phyloP scores from a whole-genome alignment of 768 basidiomycete genomes.

The Mycena rebaudengoi region DNA sequence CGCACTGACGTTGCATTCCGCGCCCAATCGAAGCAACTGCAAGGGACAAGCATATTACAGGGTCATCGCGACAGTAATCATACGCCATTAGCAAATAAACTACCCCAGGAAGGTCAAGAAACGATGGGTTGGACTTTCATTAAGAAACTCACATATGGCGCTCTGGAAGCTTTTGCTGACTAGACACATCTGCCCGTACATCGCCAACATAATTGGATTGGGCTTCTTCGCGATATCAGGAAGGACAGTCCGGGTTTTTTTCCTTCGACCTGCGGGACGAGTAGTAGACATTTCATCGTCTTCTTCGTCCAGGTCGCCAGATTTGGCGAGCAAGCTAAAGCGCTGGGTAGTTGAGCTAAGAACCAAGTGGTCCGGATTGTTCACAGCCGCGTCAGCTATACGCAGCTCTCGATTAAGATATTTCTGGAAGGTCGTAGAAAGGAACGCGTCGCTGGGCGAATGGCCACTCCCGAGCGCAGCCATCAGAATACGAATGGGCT shows the following conservation, averaged over 20 bases:
- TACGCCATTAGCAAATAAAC: conserved; percentile 92
- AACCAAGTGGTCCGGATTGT: conserved; percentile 64
- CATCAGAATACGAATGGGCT: conserved; percentile 80
- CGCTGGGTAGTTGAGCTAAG: conserved; percentile 72
- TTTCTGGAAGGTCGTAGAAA: conserved; percentile 82
- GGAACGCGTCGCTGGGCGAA: conserved; percentile 77
- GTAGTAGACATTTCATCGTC: conserved; percentile 34
- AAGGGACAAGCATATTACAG: conserved; percentile 83
- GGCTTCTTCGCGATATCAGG: conserved; percentile 68
- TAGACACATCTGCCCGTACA: conserved; percentile 89
- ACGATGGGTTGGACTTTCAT: not conserved
- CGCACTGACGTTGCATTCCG: conserved; percentile 92
- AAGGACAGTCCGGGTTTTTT: not conserved
- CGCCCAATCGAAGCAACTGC: conserved; percentile 89
- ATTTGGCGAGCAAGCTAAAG: conserved; percentile 46
- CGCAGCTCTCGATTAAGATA: conserved; percentile 84
- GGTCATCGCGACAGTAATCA: conserved; percentile 84
- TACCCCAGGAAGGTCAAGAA: conserved; percentile 37
- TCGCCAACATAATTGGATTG: conserved; percentile 72
- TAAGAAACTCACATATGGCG: conserved; percentile 76
- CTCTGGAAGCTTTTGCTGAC: conserved; percentile 89
- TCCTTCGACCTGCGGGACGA: not conserved
- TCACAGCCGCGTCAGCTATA: conserved; percentile 70
- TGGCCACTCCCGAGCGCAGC: conserved; percentile 78
- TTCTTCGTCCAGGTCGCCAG: conserved; percentile 52